Conservation (phyloP, 129 eudicot genomes). For the Helianthus annuus region DNA sequence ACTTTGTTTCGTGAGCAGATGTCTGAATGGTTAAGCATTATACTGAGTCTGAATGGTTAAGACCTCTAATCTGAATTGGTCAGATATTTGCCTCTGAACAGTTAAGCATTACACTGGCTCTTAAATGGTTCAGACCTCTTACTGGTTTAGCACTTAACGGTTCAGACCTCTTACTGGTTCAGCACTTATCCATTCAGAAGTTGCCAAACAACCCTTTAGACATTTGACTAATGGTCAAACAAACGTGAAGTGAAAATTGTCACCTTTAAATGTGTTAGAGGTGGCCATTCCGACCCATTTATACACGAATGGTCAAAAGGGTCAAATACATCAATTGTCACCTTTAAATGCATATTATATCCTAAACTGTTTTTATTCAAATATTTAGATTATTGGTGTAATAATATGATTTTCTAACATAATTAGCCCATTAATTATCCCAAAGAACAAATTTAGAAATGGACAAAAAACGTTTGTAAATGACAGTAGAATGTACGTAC, state of each 20-base stretch:
- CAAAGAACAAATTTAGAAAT: background rate
- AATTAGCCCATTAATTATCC: background rate
- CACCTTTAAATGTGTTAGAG: no score
- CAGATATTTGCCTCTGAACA: no score
- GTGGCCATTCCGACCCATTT: background rate
- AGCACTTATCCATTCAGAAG: no score
- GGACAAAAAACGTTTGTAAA: background rate
- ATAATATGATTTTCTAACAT: background rate
- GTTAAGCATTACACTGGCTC: no score
- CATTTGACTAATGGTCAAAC: background rate
- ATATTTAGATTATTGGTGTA: background rate
- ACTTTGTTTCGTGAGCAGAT: no score
- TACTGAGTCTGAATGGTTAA: no score
- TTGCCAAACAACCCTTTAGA: no score
- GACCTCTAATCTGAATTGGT: no score
- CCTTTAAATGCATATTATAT: background rate
- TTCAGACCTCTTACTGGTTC: no score
- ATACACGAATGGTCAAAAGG: background rate
- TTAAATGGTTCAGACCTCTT: no score
- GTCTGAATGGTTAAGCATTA: no score
- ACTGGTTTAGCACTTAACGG: no score
- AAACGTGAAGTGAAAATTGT: background rate
- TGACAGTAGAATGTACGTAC: constrained; percentile 42
- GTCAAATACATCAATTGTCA: background rate
- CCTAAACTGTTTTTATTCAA: background rate